These are phyloP conservation scores for Tothia fuscella DNA, from an alignment of 2,329 filamentous ascomycete species.

Conservation along the genomic window DNA sequence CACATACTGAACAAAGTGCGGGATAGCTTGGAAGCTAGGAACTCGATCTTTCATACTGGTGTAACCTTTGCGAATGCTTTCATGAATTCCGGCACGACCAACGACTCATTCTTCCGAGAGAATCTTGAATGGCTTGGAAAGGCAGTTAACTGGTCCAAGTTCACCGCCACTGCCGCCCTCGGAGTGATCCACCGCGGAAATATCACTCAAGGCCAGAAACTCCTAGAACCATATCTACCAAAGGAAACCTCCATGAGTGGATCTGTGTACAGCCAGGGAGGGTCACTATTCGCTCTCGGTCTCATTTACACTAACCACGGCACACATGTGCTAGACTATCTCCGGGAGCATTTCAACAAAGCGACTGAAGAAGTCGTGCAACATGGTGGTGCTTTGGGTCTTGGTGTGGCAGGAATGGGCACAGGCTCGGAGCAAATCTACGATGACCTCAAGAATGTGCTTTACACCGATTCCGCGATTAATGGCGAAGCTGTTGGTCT, in stretches of 20 bases:
- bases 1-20: conserved; percentile 92
- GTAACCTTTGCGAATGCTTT: conserved; percentile 97
- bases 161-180: conserved; percentile 89
- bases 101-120: conserved; percentile 96
- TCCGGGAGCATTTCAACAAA: conserved; percentile 61
- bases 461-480: conserved; percentile 88
- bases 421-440: conserved; percentile 85
- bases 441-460: conserved; percentile 75
- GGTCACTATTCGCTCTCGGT: conserved; percentile 88
- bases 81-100: conserved; percentile 97
- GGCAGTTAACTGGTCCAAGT: conserved; percentile 99
- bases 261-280: conserved; percentile 91
- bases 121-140: conserved; percentile 97
- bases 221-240: conserved; percentile 89
- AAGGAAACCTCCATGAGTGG: conserved; percentile 63
- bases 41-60: conserved; percentile 96
- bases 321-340: conserved; percentile 72
- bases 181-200: conserved; percentile 97
- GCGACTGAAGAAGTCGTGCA: conserved; percentile 88
- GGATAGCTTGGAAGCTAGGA: conserved; percentile 87
- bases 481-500: conserved; percentile 95
- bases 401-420: conserved; percentile 96
- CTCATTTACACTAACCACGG: conserved; percentile 97
- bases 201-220: conserved; percentile 80
- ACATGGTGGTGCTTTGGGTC: conserved; percentile 86